Conservation (phyloP, 345 rosid species). For the Salix caprea region DNA sequence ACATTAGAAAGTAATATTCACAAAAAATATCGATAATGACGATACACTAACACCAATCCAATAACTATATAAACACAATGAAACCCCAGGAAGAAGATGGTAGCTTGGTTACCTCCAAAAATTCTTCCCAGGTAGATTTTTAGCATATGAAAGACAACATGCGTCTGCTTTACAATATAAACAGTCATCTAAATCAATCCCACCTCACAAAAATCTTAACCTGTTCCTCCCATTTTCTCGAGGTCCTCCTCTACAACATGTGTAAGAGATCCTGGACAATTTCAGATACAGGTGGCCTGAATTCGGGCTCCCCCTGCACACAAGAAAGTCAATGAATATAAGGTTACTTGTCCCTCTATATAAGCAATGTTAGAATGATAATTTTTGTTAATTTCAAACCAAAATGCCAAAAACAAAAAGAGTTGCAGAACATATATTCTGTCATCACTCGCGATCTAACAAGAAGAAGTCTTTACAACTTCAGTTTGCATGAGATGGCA, state of each 20-base stretch:
- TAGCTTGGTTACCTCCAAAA: not conserved
- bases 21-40: not conserved
- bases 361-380: not conserved
- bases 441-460: too few relatives aligned
- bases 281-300: constrained; percentile 81
- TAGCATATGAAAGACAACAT: not conserved
- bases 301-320: constrained; percentile 77
- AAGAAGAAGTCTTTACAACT: not conserved
- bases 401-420: not conserved
- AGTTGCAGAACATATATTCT: not conserved
- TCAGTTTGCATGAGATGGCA: not conserved
- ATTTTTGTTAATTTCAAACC: not conserved
- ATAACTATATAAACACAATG: not conserved
- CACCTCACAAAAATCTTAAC: constrained; percentile 6
- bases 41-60: not conserved
- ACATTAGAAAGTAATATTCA: not conserved
- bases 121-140: not conserved
- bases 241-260: constrained; percentile 38
- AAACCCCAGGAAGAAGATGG: not conserved
- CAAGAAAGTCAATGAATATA: not conserved
- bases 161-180: not conserved
- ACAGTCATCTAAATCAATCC: not conserved
- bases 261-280: constrained; percentile 77
- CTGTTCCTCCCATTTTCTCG: not conserved
- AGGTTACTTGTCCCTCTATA: not conserved